Percentiles rank a stretch among this genome's conserved stretches.
Evolutionary conservation across 2,329 filamentous ascomycete species (phyloP).

Genomic region (Hymenoscyphus occultus): DNA sequence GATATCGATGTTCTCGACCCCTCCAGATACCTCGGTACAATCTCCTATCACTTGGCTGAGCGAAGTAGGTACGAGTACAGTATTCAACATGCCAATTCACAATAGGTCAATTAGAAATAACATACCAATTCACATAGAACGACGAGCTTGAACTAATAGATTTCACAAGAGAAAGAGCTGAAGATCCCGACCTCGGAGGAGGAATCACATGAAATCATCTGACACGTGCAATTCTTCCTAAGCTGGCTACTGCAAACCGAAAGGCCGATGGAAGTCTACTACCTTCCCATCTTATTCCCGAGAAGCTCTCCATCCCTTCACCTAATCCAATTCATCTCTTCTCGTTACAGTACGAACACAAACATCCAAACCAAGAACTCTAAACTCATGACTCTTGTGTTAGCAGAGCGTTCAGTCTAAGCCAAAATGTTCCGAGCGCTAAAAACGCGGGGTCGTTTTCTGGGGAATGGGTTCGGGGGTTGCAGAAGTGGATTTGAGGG

Average conservation of each 20-base stretch:
- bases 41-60: too few relatives aligned
- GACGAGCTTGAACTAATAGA: background rate
- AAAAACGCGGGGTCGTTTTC: constrained; percentile 20
- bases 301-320: background rate
- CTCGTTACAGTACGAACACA: background rate
- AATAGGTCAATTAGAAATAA: background rate
- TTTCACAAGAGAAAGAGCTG: background rate
- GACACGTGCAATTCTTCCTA: background rate
- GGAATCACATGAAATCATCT: background rate
- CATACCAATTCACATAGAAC: background rate
- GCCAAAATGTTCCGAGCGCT: background rate
- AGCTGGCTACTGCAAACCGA: too few relatives aligned
- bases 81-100: background rate
- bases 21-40: too few relatives aligned
- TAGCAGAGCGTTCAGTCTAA: background rate
- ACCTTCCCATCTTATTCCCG: background rate
- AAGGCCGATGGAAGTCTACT: too few relatives aligned
- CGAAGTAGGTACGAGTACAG: too few relatives aligned
- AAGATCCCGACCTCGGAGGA: background rate
- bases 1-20: too few relatives aligned
- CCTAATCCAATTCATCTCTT: background rate
- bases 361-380: background rate
- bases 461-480: background rate
- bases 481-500: background rate
- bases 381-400: background rate